Base-by-base conservation (phyloP, 345 rosid genomes). In the Dovyalis caffra region DNA sequence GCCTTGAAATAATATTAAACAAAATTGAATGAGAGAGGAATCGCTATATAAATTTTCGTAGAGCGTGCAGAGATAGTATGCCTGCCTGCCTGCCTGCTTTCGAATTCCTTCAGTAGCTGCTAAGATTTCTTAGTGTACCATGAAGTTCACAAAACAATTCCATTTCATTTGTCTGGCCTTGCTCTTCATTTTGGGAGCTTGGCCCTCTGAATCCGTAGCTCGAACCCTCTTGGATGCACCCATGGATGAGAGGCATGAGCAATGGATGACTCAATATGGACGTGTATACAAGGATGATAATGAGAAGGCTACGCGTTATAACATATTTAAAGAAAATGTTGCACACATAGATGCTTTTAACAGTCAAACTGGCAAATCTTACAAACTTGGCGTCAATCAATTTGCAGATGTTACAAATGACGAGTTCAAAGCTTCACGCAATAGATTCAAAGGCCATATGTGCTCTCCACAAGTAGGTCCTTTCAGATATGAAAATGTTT, bases 281-380 rank as follows among this genome's bases (percentile, higher is more conserved):
- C 60, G 76, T 1, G 14, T 63, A 37, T n/a, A 72, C 60, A 63
- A 72, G 68, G 76, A 73, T 45, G 69, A 31, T 7, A 45, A 40
- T 31, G 76, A 63, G 76, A 63, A 43, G 43, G 43, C 45, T 43
- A 73, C 64, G 68, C 68, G 69, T 8, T 63, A 21, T 68, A 45
- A 45, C 31, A 73, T n/a, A n/a, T n/a, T n/a, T n/a, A n/a, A n/a
- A n/a, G n/a, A n/a, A n/a, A n/a, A n/a, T n/a, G n/a, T n/a, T n/a
- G n/a, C n/a, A n/a, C n/a, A n/a, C n/a, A n/a, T n/a, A n/a, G n/a
- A n/a, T n/a, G n/a, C n/a, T n/a, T n/a, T n/a, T n/a, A n/a, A n/a
- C n/a, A n/a, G n/a, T n/a, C n/a, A n/a, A n/a, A n/a, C n/a, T n/a
- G n/a, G n/a, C n/a, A n/a, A n/a, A n/a, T n/a, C n/a, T n/a, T n/a